Evolutionary conservation across 2,329 filamentous ascomycete genomes (phyloP).

Genomic region (Apiospora arundinis): DNA sequence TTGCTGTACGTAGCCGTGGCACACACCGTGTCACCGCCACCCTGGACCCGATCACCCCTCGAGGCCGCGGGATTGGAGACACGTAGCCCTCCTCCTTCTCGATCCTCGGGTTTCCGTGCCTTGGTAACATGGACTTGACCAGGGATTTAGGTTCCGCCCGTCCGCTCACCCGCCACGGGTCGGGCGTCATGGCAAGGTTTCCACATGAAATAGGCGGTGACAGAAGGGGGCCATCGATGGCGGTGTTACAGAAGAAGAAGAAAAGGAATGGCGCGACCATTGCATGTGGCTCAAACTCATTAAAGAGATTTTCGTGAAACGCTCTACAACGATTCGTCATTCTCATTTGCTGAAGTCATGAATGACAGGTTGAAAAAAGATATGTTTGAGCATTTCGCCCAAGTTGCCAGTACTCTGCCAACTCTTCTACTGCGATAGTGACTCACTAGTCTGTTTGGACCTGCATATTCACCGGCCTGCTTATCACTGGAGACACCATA

Average conservation of each 20-base stretch:
- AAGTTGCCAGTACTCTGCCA: background rate
- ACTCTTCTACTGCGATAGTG: no score
- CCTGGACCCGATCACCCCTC: background rate
- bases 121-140: background rate
- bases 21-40: background rate
- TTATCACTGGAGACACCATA: background rate
- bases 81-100: background rate
- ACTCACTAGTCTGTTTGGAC: background rate
- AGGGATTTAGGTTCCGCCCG: background rate
- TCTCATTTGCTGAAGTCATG: background rate
- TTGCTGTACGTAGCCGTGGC: background rate
- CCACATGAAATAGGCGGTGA: background rate
- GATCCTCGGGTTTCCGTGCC: background rate
- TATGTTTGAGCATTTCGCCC: background rate
- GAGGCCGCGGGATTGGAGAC: constrained; percentile 8
- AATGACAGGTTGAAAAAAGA: background rate
- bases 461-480: background rate
- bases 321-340: background rate
- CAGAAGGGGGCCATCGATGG: background rate
- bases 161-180: background rate
- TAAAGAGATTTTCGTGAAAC: background rate
- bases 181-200: background rate
- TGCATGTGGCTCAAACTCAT: constrained; percentile 4
- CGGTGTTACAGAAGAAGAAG: background rate
- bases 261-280: background rate